A percentile compares a stretch with the other conserved stretches of the same genome.
These are phyloP conservation scores for Berkeleyomyces rouxiae DNA, from an alignment of 2,329 filamentous ascomycete genomes.

Conservation along the genomic window DNA sequence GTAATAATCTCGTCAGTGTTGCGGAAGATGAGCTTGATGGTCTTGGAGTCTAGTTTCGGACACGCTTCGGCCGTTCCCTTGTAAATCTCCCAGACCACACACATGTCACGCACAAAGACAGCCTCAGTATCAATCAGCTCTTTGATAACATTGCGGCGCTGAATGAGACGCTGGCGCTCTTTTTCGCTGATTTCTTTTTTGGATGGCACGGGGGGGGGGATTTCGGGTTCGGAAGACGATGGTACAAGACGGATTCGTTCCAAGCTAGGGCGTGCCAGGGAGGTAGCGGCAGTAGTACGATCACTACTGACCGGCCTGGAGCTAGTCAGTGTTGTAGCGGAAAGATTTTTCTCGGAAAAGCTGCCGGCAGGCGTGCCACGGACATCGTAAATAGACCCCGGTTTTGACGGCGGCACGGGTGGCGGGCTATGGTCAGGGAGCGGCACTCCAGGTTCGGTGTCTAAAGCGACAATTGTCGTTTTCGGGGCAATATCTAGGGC, in stretches of 20 bases:
- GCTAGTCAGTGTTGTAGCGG: conserved; percentile 27
- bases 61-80: conserved; percentile 78
- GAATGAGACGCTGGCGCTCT: conserved; percentile 55
- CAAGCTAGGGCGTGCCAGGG: conserved; percentile 8
- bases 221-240: conserved; percentile 7
- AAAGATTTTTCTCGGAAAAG: conserved; percentile 18
- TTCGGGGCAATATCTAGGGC: neutral
- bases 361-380: conserved; percentile 12
- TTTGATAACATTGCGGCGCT: conserved; percentile 72
- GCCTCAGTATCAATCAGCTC: conserved; percentile 83
- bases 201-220: conserved; percentile 11
- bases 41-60: conserved; percentile 62
- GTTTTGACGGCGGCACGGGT: conserved; percentile 26
- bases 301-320: conserved; percentile 30
- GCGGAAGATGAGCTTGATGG: conserved; percentile 78
- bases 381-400: conserved; percentile 6
- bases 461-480: neutral
- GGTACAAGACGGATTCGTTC: conserved; percentile 8
- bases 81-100: conserved; percentile 93
- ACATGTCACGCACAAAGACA: conserved; percentile 86
- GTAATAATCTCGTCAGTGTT: conserved; percentile 82
- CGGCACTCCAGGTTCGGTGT: conserved; percentile 13
- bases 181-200: conserved; percentile 12
- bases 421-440: conserved; percentile 36
- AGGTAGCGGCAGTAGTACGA: conserved; percentile 15